Conservation (phyloP, 1,139 yeast genomes). For the Geotrichum australiense region DNA sequence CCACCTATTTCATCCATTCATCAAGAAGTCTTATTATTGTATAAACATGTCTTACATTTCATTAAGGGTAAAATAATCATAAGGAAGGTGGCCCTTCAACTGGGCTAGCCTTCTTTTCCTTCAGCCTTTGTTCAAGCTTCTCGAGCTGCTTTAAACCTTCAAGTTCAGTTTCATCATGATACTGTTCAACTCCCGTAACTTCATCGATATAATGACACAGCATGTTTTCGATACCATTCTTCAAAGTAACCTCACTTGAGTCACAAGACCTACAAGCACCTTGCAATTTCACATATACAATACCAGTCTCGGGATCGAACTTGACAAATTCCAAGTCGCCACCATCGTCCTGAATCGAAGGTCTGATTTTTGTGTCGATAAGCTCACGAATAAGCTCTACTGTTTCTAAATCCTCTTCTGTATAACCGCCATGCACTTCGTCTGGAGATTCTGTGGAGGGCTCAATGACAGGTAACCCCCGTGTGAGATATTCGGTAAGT, state of each 20-base stretch:
- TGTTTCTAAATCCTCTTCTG: slow-evolving; percentile 66
- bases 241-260: slow-evolving; percentile 67
- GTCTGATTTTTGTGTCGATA: slow-evolving; percentile 88
- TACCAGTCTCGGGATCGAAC: slow-evolving; percentile 55
- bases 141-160: slow-evolving; percentile 64
- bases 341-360: slow-evolving; percentile 79
- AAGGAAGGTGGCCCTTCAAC: slow-evolving; percentile 15
- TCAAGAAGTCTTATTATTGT: too few species aligned
- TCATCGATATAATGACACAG: slow-evolving; percentile 79
- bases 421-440: not conserved
- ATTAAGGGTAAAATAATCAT: not conserved
- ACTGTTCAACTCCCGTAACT: slow-evolving; percentile 67
- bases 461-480: slow-evolving; percentile 55
- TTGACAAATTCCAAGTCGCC: slow-evolving; percentile 71
- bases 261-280: slow-evolving; percentile 84
- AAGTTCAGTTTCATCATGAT: slow-evolving; percentile 53
- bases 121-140: slow-evolving; percentile 45
- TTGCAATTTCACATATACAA: slow-evolving; percentile 64
- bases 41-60: too few species aligned
- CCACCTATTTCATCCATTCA: too few species aligned
- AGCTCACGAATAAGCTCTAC: slow-evolving; percentile 89
- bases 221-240: slow-evolving; percentile 79
- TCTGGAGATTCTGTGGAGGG: slow-evolving; percentile 40
- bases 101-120: slow-evolving; percentile 19
- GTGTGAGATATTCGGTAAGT: slow-evolving; percentile 73